A percentile compares a stretch with the other conserved stretches of the same genome.
Conservation (phyloP, 2,329 filamentous ascomycete species). For the Botryotinia globosa region DNA sequence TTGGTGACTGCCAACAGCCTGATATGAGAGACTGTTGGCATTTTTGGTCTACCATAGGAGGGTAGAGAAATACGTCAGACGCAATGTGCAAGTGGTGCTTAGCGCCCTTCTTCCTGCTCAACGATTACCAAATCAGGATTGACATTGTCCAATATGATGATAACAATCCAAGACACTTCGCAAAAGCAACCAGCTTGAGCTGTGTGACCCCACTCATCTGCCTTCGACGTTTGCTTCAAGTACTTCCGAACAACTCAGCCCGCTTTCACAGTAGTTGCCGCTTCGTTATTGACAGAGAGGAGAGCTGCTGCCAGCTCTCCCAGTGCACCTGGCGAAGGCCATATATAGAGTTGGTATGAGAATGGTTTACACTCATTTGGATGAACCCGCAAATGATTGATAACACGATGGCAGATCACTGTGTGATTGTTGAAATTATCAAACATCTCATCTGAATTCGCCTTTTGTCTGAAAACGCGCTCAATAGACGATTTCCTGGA, state of each 20-base stretch:
- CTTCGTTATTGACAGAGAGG: slow-evolving; percentile 38
- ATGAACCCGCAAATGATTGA: slow-evolving; percentile 60
- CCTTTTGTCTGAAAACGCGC: slow-evolving; percentile 46
- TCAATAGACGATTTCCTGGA: slow-evolving; percentile 66
- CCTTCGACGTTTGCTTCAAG: slow-evolving; percentile 57
- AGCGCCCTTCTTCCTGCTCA: not conserved
- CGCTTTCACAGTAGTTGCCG: slow-evolving; percentile 53
- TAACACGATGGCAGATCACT: slow-evolving; percentile 57
- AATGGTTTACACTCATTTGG: slow-evolving; percentile 61
- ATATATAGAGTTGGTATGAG: slow-evolving; percentile 48
- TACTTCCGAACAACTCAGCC: slow-evolving; percentile 53
- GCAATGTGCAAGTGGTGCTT: not conserved
- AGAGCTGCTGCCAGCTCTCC: not conserved
- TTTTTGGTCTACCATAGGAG: not conserved
- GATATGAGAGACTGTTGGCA: not conserved
- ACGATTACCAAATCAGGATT: slow-evolving; percentile 43
- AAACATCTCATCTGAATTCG: slow-evolving; percentile 59
- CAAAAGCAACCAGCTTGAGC: slow-evolving; percentile 65
- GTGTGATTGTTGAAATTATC: slow-evolving; percentile 56
- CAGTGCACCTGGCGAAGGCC: not conserved
- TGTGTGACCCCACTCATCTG: slow-evolving; percentile 63
- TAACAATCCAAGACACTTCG: slow-evolving; percentile 59
- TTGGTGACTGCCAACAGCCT: slow-evolving; percentile 41
- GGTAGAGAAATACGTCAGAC: not conserved
- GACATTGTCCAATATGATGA: slow-evolving; percentile 49